Evolutionary conservation across 2,329 filamentous ascomycete genomes (phyloP).

Genomic region (Furcasterigmium furcatum): DNA sequence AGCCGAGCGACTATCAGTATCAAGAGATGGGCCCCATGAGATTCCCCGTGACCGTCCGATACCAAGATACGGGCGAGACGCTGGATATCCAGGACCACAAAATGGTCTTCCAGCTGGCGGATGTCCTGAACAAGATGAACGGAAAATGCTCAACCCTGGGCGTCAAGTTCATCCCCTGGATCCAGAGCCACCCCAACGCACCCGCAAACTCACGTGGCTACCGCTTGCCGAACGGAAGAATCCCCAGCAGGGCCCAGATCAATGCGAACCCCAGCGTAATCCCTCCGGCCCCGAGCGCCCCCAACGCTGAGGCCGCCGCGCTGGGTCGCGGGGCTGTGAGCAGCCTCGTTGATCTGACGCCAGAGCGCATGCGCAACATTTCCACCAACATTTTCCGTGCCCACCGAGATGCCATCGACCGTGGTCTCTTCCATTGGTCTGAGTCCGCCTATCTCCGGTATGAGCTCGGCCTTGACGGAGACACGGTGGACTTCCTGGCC

Average conservation of each 20-base stretch:
- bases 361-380: constrained; percentile 27
- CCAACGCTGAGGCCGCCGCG: constrained; percentile 24
- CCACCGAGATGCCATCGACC: constrained; percentile 31
- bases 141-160: constrained; percentile 38
- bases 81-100: constrained; percentile 55
- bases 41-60: constrained; percentile 43
- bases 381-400: constrained; percentile 38
- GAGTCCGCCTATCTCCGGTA: constrained; percentile 59
- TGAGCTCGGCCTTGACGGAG: constrained; percentile 46
- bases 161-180: constrained; percentile 62
- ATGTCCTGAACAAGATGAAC: constrained; percentile 53
- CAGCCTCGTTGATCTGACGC: constrained; percentile 21
- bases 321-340: constrained; percentile 31
- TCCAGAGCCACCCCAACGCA: constrained; percentile 51
- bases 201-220: constrained; percentile 44
- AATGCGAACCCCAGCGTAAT: constrained; percentile 37
- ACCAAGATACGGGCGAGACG: constrained; percentile 47
- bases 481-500: constrained; percentile 37
- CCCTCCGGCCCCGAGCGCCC: constrained; percentile 18
- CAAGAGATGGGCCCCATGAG: constrained; percentile 58
- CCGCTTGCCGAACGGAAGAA: constrained; percentile 45
- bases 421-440: constrained; percentile 60
- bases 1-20: constrained; percentile 56
- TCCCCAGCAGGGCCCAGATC: constrained; percentile 48
- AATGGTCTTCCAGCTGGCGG: constrained; percentile 58